phyloP scores from a whole-genome alignment of 352 stramenopile species.

The Phytophthora chlamydospora region DNA sequence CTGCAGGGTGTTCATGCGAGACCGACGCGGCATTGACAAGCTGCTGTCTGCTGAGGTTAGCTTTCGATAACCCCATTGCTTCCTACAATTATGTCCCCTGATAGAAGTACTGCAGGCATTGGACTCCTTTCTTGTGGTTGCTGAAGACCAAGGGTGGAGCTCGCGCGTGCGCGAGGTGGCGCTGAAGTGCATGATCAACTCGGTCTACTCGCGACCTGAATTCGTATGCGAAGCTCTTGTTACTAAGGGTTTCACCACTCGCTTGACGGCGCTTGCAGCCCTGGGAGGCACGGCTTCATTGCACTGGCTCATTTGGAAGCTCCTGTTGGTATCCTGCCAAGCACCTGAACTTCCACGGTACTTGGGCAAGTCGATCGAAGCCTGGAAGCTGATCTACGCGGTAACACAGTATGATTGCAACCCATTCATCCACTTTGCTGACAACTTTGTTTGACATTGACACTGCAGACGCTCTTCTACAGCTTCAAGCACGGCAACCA shows the following conservation, averaged over 20 bases:
- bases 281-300: slow-evolving; percentile 34
- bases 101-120: slow-evolving; percentile 32
- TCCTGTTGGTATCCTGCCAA: slow-evolving; percentile 59
- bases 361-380: slow-evolving; percentile 37
- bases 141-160: slow-evolving; percentile 21
- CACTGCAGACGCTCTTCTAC: slow-evolving; percentile 54
- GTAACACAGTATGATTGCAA: slow-evolving; percentile 19
- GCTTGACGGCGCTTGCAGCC: slow-evolving; percentile 40
- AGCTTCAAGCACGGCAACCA: slow-evolving; percentile 27
- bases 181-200: slow-evolving; percentile 78
- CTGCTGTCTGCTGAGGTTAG: slow-evolving; percentile 54
- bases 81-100: not conserved
- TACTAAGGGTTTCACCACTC: slow-evolving; percentile 22
- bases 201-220: slow-evolving; percentile 58
- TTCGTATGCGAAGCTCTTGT: slow-evolving; percentile 52
- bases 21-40: slow-evolving; percentile 63
- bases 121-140: slow-evolving; percentile 38
- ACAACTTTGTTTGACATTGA: not conserved
- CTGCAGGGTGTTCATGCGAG: slow-evolving; percentile 72
- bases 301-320: slow-evolving; percentile 68
- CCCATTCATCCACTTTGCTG: not conserved
- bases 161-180: slow-evolving; percentile 47
- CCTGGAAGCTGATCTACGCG: slow-evolving; percentile 52
- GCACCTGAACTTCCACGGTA: slow-evolving; percentile 31
- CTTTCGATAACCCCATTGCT: too few relatives aligned